These are phyloP conservation scores for Linnemannia zychae DNA, from an alignment of 192 early-diverging fungal genomes.

Conservation along the genomic window DNA sequence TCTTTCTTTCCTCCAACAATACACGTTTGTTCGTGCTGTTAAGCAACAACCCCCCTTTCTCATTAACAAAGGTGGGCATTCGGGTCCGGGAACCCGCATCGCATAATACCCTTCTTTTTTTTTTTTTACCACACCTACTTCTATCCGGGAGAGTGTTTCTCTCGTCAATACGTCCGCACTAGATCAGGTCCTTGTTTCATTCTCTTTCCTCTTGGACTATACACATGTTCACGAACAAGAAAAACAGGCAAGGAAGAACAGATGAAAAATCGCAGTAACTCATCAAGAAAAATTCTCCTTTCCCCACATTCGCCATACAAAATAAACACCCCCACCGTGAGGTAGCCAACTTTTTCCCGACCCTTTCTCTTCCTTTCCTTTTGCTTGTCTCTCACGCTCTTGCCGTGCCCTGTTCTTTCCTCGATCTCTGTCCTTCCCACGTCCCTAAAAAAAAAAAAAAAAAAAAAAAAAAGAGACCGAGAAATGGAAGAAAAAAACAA, in stretches of 20 bases:
- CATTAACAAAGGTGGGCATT: not conserved
- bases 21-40: not conserved
- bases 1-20: not conserved
- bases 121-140: no score
- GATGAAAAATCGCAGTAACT: no score
- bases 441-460: no score
- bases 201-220: not conserved
- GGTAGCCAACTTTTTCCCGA: not conserved
- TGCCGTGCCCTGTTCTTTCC: not conserved
- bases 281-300: no score
- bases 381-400: not conserved
- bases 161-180: not conserved
- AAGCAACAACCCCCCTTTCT: no score
- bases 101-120: not conserved
- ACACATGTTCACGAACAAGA: not conserved
- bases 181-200: not conserved
- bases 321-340: no score
- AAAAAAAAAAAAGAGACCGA: not conserved
- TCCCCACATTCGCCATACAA: no score
- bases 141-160: not conserved
- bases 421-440: no score
- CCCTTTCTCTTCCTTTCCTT: not conserved
- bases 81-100: not conserved
- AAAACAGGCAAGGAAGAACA: not conserved
- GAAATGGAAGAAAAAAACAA: not conserved